Evolutionary conservation across 2,329 filamentous ascomycete genomes (phyloP), one percentile per base, ranked within the genome.

Genomic region (Penicillium sumatraense): DNA sequence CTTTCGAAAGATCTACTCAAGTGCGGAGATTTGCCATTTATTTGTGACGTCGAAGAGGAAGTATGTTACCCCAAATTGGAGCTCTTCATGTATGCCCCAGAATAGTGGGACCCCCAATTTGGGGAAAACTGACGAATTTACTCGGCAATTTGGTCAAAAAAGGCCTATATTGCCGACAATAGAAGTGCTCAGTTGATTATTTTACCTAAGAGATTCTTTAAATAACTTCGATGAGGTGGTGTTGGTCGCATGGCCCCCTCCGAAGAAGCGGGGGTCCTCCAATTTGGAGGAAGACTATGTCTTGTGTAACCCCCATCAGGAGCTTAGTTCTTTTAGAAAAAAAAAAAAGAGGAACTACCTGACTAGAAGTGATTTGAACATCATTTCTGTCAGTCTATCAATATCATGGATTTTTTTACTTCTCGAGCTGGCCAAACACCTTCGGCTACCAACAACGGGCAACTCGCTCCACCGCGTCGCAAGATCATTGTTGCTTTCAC

Each of bases 401-500:
- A 40, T 13, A 40, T 10, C 10, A 45, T 45, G 41, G 41, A 45
- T 7, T 45, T 45, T 11, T 27, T 20, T 9, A 45, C 41, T 16
- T 16, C 41, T 10, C 24, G n/a, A 7, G 24, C 4, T 13, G 38
- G 24, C 16, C 20, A 24, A 13, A 13, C 13, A 18, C 7, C 41
- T 10, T 11, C 41, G 11, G 10, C 23, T 16, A 9, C 27, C 27
- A 45, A 13, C 26, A n/a, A 18, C 11, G 20, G n/a, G 8, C 24
- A 27, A 20, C 4, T 45, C 11, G 38, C 38, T 13, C 26, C 23
- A 16, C 41, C 23, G 9, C 41, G 41, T 13, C 41, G 26, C 4
- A 45, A 20, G 8, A 45, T 45, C 26, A 45, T 81, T 3, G 68
- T 81, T n/a, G 79, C 69, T 29, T 72, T 81, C 8, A 81, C 78